Evolutionary conservation across 176 grass and related monocot genomes (phyloP).

Genomic region (Chloris gayana): DNA sequence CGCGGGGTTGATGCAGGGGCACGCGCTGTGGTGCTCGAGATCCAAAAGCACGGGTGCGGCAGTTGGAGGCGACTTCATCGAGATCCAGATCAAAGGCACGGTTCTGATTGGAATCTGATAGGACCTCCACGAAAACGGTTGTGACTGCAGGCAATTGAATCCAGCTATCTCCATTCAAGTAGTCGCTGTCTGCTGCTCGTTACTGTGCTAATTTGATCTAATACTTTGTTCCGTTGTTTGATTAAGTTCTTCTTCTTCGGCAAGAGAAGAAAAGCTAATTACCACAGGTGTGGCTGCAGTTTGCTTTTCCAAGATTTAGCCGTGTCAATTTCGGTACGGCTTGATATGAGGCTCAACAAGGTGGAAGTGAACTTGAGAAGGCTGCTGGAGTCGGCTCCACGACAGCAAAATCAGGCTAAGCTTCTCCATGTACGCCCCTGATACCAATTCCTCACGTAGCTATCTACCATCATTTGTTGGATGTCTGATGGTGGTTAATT

Average conservation of each 20-base stretch:
- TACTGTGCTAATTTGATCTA: no score
- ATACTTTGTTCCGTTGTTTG: no score
- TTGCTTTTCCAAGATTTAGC: not conserved
- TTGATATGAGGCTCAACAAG: slow-evolving; percentile 73
- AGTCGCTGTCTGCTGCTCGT: no score
- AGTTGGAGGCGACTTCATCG: no score
- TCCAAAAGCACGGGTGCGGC: no score
- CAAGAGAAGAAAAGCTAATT: not conserved
- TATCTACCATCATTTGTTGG: not conserved
- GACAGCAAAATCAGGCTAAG: slow-evolving; percentile 83
- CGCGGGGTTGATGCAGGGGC: no score
- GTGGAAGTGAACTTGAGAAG: slow-evolving; percentile 89
- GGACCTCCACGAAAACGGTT: no score
- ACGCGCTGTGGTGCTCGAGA: no score
- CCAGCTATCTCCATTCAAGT: not conserved
- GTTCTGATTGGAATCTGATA: no score
- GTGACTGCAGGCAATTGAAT: no score
- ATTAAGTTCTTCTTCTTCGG: not conserved
- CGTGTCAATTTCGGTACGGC: not conserved
- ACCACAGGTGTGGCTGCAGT: not conserved
- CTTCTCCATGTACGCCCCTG: slow-evolving; percentile 68
- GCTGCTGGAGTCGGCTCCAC: slow-evolving; percentile 77
- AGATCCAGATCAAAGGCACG: no score
- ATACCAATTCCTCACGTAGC: not conserved
- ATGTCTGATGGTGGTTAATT: not conserved